These are phyloP conservation scores for Petunia secreta DNA, from an alignment of 257 asterid genomes.

Conservation along the genomic window DNA sequence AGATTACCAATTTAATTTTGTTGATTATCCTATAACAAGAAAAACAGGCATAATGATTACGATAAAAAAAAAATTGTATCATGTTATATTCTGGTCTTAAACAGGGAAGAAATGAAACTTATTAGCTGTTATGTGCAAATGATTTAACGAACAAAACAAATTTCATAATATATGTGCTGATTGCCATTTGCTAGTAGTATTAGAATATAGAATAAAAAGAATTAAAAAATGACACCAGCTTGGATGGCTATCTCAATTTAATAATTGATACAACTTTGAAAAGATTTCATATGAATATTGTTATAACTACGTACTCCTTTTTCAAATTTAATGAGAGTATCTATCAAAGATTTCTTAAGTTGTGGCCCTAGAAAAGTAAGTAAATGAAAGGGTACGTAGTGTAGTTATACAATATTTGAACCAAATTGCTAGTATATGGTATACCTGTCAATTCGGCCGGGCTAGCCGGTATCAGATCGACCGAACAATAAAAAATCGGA, in stretches of 20 bases:
- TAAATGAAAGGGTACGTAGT: not conserved
- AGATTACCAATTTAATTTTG: not conserved
- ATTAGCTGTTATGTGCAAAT: conserved; percentile 16
- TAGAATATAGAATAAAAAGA: not conserved
- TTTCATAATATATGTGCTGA: not conserved
- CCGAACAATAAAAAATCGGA: too few species aligned
- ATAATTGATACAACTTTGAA: not conserved
- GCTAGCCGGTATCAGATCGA: too few species aligned
- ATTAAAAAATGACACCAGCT: not conserved
- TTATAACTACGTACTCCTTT: not conserved
- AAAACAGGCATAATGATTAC: not conserved
- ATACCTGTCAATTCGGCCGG: too few species aligned
- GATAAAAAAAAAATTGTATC: not conserved
- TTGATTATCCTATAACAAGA: not conserved
- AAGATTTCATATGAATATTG: not conserved
- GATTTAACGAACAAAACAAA: conserved; percentile 17
- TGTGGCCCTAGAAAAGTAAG: not conserved
- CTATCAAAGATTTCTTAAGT: not conserved
- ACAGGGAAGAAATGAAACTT: not conserved
- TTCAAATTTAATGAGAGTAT: not conserved
- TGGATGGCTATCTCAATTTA: not conserved
- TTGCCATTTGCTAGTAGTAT: not conserved
- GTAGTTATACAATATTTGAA: too few species aligned
- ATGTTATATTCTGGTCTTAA: not conserved
- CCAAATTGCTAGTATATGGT: too few species aligned